These are phyloP conservation scores for Dendrobium huoshanense DNA, from an alignment of 106 monocot genomes.

Conservation along the genomic window DNA sequence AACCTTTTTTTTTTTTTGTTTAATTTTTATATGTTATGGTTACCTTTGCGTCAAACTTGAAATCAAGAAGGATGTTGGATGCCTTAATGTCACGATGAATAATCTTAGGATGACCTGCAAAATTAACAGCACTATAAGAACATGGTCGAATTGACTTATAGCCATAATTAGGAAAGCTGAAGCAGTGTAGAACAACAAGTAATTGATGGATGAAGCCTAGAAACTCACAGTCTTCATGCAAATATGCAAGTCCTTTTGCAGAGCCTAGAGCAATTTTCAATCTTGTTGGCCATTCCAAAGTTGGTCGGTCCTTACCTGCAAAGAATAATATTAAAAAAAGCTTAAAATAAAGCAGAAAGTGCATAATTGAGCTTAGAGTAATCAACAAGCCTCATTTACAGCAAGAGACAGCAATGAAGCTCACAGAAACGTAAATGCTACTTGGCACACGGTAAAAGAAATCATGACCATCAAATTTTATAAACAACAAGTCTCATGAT, in stretches of 20 bases:
- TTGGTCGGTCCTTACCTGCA: slow-evolving; percentile 5
- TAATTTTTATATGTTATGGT: too few species aligned
- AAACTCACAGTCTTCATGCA: slow-evolving; percentile 71
- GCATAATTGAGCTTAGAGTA: background rate
- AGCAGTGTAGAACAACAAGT: background rate
- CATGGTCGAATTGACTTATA: background rate
- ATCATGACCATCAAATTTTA: background rate
- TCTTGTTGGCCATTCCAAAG: slow-evolving; percentile 11
- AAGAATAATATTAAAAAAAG: background rate
- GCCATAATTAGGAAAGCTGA: background rate
- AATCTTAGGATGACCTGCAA: slow-evolving; percentile 80
- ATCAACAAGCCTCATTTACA: background rate
- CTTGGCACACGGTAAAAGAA: background rate
- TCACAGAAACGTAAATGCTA: background rate
- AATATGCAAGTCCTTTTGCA: slow-evolving; percentile 70
- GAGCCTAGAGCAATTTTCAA: slow-evolving; percentile 58
- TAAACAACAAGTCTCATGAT: background rate
- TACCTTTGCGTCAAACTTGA: slow-evolving; percentile 87
- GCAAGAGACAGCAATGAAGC: background rate
- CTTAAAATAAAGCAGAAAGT: background rate
- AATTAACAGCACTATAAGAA: slow-evolving; percentile 8
- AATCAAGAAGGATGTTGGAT: slow-evolving; percentile 87
- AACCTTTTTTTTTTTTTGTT: too few species aligned
- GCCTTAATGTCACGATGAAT: slow-evolving; percentile 92
- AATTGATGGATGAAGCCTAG: background rate